Evolutionary conservation across 768 basidiomycete genomes (phyloP).

Genomic region (Cantharellus anzutake): DNA sequence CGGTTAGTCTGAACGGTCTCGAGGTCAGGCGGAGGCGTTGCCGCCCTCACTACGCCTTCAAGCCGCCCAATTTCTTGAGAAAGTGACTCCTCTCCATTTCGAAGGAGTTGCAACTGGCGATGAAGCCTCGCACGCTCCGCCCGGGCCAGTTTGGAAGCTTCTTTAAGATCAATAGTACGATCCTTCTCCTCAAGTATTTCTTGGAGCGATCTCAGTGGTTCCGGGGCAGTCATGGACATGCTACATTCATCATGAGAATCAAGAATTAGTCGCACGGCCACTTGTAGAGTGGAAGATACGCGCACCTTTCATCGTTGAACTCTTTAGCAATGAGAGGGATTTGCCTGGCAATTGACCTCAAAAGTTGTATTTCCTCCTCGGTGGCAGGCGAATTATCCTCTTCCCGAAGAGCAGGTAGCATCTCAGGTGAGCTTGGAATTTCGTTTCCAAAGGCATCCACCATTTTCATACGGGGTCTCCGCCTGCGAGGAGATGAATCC

Average conservation of each 20-base stretch:
- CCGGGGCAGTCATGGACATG: neutral
- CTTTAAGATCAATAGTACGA: neutral
- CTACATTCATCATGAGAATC: neutral
- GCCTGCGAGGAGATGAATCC: neutral
- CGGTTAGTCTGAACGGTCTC: neutral
- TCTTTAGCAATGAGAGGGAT: neutral
- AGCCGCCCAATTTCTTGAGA: neutral
- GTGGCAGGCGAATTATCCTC: neutral
- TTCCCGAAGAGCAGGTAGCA: neutral
- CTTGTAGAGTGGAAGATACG: neutral
- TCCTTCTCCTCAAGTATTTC: neutral
- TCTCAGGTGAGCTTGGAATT: neutral
- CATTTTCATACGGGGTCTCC: neutral
- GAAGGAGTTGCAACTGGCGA: neutral
- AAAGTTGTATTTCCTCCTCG: neutral
- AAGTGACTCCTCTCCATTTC: neutral
- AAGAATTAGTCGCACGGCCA: neutral
- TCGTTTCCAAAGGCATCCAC: slow-evolving; percentile 1
- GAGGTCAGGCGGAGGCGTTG: too few species aligned
- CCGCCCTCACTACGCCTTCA: too few species aligned
- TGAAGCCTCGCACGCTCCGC: neutral
- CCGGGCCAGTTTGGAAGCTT: neutral
- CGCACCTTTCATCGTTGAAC: neutral
- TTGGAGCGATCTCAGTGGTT: neutral
- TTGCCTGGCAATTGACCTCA: neutral